phyloP scores from a whole-genome alignment of 108 stramenopile genomes.

The Skeletonema potamos region DNA sequence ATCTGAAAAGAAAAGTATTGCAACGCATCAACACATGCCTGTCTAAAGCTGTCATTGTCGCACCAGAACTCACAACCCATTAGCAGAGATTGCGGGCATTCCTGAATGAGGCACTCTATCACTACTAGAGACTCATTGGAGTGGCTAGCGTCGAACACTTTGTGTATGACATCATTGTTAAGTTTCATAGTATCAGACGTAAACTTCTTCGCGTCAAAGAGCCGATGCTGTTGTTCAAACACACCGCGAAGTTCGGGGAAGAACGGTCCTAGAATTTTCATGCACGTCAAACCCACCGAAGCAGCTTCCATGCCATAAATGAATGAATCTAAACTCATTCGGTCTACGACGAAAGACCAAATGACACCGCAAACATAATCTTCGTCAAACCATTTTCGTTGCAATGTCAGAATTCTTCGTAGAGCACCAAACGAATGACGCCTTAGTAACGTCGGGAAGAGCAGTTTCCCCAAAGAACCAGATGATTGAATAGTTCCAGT shows the following conservation, averaged over 20 bases:
- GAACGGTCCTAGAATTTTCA: slow-evolving; percentile 46
- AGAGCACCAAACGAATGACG: slow-evolving; percentile 27
- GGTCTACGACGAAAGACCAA: slow-evolving; percentile 16
- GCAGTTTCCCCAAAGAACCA: slow-evolving; percentile 11
- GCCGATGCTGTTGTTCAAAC: slow-evolving; percentile 40
- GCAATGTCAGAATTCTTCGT: slow-evolving; percentile 28
- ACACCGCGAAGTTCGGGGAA: slow-evolving; percentile 51
- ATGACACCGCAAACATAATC: slow-evolving; percentile 13
- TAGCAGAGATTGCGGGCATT: slow-evolving; percentile 43
- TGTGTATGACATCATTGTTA: slow-evolving; percentile 20
- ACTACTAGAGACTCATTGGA: slow-evolving; percentile 15
- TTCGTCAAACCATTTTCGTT: slow-evolving; percentile 36
- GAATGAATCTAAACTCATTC: not conserved
- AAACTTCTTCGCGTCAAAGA: slow-evolving; percentile 64
- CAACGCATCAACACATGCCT: slow-evolving; percentile 41
- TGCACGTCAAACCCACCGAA: slow-evolving; percentile 27
- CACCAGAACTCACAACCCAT: slow-evolving; percentile 64
- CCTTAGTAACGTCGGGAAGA: slow-evolving; percentile 22
- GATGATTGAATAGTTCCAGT: slow-evolving; percentile 7
- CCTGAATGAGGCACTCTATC: slow-evolving; percentile 47
- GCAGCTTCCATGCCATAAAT: slow-evolving; percentile 4
- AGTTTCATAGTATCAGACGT: slow-evolving; percentile 24
- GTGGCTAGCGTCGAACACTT: slow-evolving; percentile 35
- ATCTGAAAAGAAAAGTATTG: slow-evolving; percentile 36
- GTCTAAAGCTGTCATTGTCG: slow-evolving; percentile 28